Evolutionary conservation across 805 yeast species (phyloP), one percentile per base, ranked within the genome.

Genomic region (Ogataea thermomethanolica): DNA sequence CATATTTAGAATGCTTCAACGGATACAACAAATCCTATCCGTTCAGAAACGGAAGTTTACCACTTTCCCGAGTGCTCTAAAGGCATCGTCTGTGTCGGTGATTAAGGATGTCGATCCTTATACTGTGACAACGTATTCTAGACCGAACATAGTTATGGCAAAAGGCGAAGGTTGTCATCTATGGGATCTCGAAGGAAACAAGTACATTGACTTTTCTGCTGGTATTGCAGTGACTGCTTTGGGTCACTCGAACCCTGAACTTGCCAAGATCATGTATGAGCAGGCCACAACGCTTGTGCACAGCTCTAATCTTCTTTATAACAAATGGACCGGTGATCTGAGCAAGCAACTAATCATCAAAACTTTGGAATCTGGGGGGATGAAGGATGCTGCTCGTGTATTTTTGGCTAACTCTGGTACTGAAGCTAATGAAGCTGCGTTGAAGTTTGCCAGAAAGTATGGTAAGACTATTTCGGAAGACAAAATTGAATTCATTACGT

Each of bases 191-290:
- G 88, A 86, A 53, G 83, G 84, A 45, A 72, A 78, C 28, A 74
- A 82, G 58, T 93, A 82, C 56, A 72, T 93, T 36, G 99, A 93
- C 59, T 91, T 93, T 64, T 81, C 91, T 1, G 89, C 97, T 2
- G 99, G 99, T 38, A 91, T 93, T 51, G 98, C 99, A 1, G 99
- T 93, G 11, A 91, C 96, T n/a, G 82, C 86, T 1, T 69, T 93
- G 48, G 99, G 99, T 2, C 98, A 93, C 58, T 70, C 89, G 20
- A 75, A 93, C 53, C 78, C 80, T 4, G 82, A 79, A 46, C 74
- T 93, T 26, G 75, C 95, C 6, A 67, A 82, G 39, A 76, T 93
- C 45, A 60, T 89, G 46, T 62, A 65, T 42, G 83, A 84, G 30
- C 99, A 93, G 65, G 78, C 89, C 1, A 59, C 61, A 24, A 79